Evolutionary conservation across 257 asterid species (phyloP), one percentile per base, ranked within the genome.

Genomic region (Euphrasia confusa): DNA sequence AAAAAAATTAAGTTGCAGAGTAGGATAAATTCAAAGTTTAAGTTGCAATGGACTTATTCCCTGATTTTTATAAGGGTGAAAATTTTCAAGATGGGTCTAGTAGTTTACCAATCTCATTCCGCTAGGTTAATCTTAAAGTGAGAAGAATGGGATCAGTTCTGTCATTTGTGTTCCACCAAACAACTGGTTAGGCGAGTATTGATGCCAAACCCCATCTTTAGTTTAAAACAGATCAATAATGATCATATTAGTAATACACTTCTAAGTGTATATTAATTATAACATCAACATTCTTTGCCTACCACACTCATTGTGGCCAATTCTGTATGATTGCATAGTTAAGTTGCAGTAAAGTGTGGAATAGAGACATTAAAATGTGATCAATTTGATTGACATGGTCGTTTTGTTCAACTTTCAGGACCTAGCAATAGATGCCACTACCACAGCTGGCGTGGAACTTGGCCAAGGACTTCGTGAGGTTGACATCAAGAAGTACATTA

Each of bases 391-490:
- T 65, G 24, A 45, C 59, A 10, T 40, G 54, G 50, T 65, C 24
- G 69, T 40, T 54, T 70, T 71, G 72, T 70, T 61, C 15, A 54
- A 60, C 32, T 79, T 68, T 62, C 82, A 93, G 99, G 96, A 93
- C 70, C 75, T 93, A 49, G 97, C 99, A 45, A 81, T 93, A 52
- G 86, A 87, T 64, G 99, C 99, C 24, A 89, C 99, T 3, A 68
- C 89, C 73, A 86, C 73, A 1, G 95, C 82, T 15, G 99, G 99
- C 17, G 96, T 92, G 52, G 99, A 92, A 2, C 61, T 83, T 58
- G 99, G 96, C 33, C 96, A 84, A 72, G 99, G 99, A 14, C 57
- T 89, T 64, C 94, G 95, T 18, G 99, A 92, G 67, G 95, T 92
- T 69, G 99, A 92, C 72, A 86, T 92, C 68, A 89, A 89, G 81